Evolutionary conservation across 371 early-diverging fungal genomes (phyloP).

Genomic region (Rhizopus delemar): DNA sequence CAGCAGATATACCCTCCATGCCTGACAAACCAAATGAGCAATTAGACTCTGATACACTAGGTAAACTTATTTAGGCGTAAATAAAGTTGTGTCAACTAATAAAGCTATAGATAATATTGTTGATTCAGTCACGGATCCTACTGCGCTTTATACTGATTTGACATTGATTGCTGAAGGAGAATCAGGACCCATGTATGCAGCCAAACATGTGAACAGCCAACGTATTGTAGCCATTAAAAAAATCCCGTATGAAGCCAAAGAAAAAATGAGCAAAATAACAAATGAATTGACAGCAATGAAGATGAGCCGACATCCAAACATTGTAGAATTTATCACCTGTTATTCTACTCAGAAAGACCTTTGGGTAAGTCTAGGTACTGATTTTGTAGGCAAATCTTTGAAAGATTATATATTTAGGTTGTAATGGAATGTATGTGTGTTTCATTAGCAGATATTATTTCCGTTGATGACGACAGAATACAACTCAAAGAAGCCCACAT

Average conservation of each 20-base stretch:
- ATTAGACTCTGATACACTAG: constrained; percentile 30
- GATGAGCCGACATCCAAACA: constrained; percentile 69
- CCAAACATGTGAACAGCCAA: constrained; percentile 55
- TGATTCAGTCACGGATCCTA: constrained; percentile 49
- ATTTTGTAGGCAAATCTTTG: too few species aligned
- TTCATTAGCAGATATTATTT: constrained; percentile 73
- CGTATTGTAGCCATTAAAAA: constrained; percentile 73
- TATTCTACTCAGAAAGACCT: constrained; percentile 63
- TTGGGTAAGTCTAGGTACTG: constrained; percentile 33
- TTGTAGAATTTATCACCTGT: constrained; percentile 71
- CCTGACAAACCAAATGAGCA: constrained; percentile 4
- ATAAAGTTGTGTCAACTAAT: too few species aligned
- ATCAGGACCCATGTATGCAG: constrained; percentile 72
- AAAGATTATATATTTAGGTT: constrained; percentile 40
- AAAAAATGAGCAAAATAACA: constrained; percentile 67
- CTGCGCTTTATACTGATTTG: constrained; percentile 50
- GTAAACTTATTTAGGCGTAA: too few species aligned
- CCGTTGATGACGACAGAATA: constrained; percentile 50
- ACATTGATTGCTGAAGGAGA: constrained; percentile 77
- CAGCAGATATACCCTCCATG: constrained; percentile 23
- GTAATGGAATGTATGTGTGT: constrained; percentile 84
- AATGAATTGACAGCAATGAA: constrained; percentile 75
- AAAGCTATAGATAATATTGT: constrained; percentile 13
- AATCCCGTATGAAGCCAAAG: constrained; percentile 59
- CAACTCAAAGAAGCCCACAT: constrained; percentile 63